Conservation (phyloP, 805 yeast genomes). For the Saccharomycopsis selenospora region DNA sequence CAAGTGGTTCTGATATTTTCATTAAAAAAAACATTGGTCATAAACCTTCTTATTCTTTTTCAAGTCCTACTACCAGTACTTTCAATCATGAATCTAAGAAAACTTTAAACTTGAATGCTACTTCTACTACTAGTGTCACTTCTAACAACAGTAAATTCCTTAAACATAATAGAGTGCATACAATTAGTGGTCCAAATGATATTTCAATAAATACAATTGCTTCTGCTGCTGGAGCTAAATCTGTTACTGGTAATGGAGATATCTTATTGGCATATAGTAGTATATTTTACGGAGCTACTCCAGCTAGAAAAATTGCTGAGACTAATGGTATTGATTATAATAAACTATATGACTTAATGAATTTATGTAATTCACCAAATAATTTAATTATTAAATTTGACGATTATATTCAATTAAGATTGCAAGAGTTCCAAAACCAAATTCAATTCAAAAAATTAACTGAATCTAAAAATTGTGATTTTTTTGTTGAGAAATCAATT, state of each 20-base stretch:
- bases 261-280: slow-evolving; percentile 4
- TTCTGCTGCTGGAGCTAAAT: not conserved
- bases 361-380: slow-evolving; percentile 13
- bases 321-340: slow-evolving; percentile 11
- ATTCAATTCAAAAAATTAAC: slow-evolving; percentile 7
- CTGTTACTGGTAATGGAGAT: slow-evolving; percentile 1
- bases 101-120: no score
- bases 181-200: not conserved
- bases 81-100: no score
- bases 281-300: slow-evolving; percentile 12
- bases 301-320: slow-evolving; percentile 16
- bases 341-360: slow-evolving; percentile 16
- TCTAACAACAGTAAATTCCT: no score
- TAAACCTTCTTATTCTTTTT: not conserved
- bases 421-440: slow-evolving; percentile 7
- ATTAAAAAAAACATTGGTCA: not conserved
- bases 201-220: no score
- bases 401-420: slow-evolving; percentile 15
- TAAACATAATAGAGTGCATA: not conserved
- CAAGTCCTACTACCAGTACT: not conserved
- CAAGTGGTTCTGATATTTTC: not conserved
- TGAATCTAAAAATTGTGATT: slow-evolving; percentile 9
- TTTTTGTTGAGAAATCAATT: slow-evolving; percentile 12
- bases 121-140: no score
- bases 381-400: slow-evolving; percentile 18